Percentiles rank a stretch among this genome's conserved stretches.
These are phyloP conservation scores for Alopecurus myosuroides DNA, from an alignment of 176 grass and related monocot genomes.

Conservation along the genomic window DNA sequence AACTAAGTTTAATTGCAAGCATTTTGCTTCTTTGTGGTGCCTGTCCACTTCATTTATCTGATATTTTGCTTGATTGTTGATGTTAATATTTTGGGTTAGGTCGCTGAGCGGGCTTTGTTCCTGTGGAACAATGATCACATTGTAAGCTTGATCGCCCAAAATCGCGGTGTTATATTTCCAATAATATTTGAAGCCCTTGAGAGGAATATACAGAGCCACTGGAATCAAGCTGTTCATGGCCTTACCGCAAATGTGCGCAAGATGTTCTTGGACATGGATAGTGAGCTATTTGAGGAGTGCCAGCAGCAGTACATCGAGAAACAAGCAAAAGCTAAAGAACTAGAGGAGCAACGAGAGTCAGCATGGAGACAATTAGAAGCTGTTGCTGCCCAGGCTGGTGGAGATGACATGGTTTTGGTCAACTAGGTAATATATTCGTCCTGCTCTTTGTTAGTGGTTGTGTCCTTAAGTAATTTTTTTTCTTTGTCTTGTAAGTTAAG, in stretches of 20 bases:
- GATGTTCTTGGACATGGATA: conserved; percentile 99
- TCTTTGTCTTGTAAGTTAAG: conserved; percentile 43
- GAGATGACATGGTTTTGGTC: conserved; percentile 81
- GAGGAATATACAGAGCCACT: conserved; percentile 86
- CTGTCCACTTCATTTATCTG: background rate
- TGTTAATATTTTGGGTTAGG: conserved; percentile 36
- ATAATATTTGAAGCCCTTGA: conserved; percentile 97
- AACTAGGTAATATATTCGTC: conserved; percentile 72
- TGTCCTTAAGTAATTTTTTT: conserved; percentile 32
- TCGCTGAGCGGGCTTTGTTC: conserved; percentile 86
- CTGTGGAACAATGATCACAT: conserved; percentile 98
- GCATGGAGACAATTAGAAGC: conserved; percentile 81
- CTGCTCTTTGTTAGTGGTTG: conserved; percentile 30
- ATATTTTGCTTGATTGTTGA: background rate
- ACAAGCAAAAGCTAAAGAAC: conserved; percentile 62
- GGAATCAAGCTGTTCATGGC: conserved; percentile 94
- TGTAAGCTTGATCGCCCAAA: conserved; percentile 90
- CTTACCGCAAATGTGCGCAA: conserved; percentile 88
- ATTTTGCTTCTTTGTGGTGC: conserved; percentile 8
- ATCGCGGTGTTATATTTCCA: conserved; percentile 78
- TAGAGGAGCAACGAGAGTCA: conserved; percentile 62
- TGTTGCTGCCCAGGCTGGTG: conserved; percentile 49
- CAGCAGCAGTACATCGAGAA: conserved; percentile 76
- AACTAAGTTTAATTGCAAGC: background rate
- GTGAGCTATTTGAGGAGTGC: conserved; percentile 88